Conservation (phyloP, 2,329 filamentous ascomycete species). For the Thielaviopsis populi region DNA sequence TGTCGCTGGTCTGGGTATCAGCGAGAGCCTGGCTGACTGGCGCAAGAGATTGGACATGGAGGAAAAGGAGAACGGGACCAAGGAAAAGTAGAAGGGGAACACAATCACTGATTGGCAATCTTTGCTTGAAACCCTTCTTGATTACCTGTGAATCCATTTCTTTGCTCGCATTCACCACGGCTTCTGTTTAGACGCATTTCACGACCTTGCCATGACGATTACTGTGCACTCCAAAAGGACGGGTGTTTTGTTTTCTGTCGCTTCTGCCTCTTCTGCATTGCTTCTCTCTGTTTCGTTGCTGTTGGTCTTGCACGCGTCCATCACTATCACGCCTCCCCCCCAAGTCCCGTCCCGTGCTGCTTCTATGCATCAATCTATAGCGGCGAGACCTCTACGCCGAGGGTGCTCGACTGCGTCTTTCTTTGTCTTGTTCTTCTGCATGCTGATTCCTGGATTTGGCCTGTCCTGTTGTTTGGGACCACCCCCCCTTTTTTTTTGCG, state of each 20-base stretch:
- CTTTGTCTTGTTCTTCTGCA: background rate
- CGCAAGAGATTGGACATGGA: constrained; percentile 55
- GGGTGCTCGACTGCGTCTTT: background rate
- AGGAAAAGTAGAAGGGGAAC: constrained; percentile 17
- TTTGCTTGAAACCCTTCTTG: background rate
- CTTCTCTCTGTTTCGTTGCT: constrained; percentile 6
- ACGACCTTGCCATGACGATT: constrained; percentile 4
- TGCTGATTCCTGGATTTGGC: background rate
- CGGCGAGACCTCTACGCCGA: background rate
- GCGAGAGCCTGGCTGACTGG: constrained; percentile 65
- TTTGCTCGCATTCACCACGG: background rate
- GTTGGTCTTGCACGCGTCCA: constrained; percentile 16
- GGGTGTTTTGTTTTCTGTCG: background rate
- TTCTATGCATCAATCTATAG: background rate
- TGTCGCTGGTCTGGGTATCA: constrained; percentile 35
- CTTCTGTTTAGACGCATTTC: constrained; percentile 1
- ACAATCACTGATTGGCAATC: background rate
- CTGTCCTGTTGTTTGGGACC: background rate
- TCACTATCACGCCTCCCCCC: background rate
- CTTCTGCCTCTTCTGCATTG: constrained; percentile 10
- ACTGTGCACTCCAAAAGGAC: background rate
- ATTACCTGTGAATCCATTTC: background rate
- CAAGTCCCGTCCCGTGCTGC: too few relatives aligned
- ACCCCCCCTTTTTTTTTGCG: constrained; percentile 11
- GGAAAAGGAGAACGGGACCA: constrained; percentile 24